Percentiles rank a stretch among this genome's conserved stretches.
Conservation (phyloP, 169 alveolate species). For the Cryptosporidium andersoni region DNA sequence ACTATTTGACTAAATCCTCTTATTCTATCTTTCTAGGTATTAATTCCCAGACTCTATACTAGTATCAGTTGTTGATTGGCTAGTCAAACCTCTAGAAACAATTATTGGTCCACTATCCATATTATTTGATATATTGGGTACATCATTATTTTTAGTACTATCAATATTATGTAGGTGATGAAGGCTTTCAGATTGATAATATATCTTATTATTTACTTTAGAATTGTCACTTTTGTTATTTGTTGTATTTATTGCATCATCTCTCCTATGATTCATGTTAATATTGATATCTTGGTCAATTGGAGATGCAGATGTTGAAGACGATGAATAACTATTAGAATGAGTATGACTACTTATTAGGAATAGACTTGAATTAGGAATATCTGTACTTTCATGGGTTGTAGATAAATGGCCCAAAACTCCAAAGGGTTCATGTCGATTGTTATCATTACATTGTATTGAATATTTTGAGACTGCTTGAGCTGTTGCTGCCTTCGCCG, state of each 20-base stretch:
- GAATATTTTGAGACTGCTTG: constrained; percentile 1
- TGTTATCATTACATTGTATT: background rate
- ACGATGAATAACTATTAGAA: background rate
- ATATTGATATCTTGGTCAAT: background rate
- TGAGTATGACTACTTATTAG: constrained; percentile 21
- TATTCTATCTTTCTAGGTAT: background rate
- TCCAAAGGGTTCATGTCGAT: background rate
- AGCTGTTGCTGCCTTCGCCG: constrained; percentile 71
- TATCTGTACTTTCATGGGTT: background rate
- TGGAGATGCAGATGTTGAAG: background rate
- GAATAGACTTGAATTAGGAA: background rate
- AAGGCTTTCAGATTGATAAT: too few relatives aligned
- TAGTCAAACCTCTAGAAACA: constrained; percentile 64
- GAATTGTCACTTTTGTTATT: too few relatives aligned
- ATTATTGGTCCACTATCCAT: constrained; percentile 2
- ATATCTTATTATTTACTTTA: too few relatives aligned
- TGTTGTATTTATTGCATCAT: background rate
- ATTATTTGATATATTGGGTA: background rate
- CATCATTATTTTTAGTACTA: constrained; percentile 1
- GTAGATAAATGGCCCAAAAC: background rate
- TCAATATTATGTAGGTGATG: background rate
- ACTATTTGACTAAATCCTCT: background rate
- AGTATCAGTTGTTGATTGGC: constrained; percentile 65
- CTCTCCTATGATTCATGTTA: background rate
- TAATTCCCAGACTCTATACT: constrained; percentile 66